phyloP scores from a whole-genome alignment of 805 yeast genomes.

The Myxozyma monticola region DNA sequence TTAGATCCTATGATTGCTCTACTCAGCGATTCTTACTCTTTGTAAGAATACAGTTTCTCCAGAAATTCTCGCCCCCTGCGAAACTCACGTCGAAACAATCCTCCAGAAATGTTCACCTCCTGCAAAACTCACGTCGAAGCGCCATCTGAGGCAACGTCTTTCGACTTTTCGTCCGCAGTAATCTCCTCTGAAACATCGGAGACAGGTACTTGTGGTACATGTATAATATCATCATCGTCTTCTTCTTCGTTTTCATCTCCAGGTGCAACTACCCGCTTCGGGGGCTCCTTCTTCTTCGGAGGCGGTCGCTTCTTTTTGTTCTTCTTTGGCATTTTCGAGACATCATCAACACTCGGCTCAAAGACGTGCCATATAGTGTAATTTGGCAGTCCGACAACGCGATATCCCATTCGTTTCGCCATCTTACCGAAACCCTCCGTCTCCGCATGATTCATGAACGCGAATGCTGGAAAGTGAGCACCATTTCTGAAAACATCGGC shows the following conservation, averaged over 20 bases:
- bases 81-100: no score
- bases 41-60: no score
- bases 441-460: conserved; percentile 94
- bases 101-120: no score
- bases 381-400: conserved; percentile 86
- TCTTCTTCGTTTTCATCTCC: background rate
- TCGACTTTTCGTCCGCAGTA: background rate
- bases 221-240: background rate
- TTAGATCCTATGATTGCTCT: no score
- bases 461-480: conserved; percentile 93
- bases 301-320: background rate
- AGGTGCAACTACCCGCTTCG: background rate
- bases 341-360: conserved; percentile 25
- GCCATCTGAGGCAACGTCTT: no score
- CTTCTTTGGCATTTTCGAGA: conserved; percentile 21
- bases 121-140: no score
- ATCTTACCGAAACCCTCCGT: conserved; percentile 87
- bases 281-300: conserved; percentile 46
- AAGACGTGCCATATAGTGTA: conserved; percentile 86
- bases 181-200: background rate
- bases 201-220: background rate
- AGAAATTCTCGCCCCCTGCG: no score
- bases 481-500: conserved; percentile 86
- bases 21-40: no score
- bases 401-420: conserved; percentile 74